These are phyloP conservation scores for Aspergillus clavatus DNA, from an alignment of 2,329 filamentous ascomycete genomes.

Conservation along the genomic window DNA sequence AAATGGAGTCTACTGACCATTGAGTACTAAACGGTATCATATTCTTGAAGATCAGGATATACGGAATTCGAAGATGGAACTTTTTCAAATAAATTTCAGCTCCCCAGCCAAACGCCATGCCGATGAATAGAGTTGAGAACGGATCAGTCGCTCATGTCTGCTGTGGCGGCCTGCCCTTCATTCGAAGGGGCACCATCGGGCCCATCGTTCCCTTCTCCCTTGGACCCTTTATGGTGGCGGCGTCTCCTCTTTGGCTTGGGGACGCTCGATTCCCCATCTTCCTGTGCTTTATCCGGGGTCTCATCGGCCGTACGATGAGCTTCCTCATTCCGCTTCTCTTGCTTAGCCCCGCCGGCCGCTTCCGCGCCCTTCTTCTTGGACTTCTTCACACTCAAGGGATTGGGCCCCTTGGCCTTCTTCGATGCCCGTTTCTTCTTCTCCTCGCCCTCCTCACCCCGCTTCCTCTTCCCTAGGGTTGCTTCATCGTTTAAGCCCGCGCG, in stretches of 20 bases:
- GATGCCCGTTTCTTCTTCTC: slow-evolving; percentile 29
- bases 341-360: slow-evolving; percentile 14
- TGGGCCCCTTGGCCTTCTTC: slow-evolving; percentile 42
- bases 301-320: slow-evolving; percentile 14
- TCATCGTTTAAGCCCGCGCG: slow-evolving; percentile 37
- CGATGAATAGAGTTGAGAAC: slow-evolving; percentile 7
- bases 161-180: slow-evolving; percentile 9
- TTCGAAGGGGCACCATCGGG: slow-evolving; percentile 10
- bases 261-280: slow-evolving; percentile 20
- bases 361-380: slow-evolving; percentile 35
- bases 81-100: slow-evolving; percentile 16
- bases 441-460: slow-evolving; percentile 23
- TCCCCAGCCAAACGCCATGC: slow-evolving; percentile 31
- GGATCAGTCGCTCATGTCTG: slow-evolving; percentile 13
- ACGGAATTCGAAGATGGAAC: slow-evolving; percentile 9
- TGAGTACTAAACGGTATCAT: background rate
- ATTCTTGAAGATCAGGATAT: background rate
- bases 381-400: slow-evolving; percentile 47
- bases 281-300: slow-evolving; percentile 8
- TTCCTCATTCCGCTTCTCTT: slow-evolving; percentile 13
- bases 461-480: slow-evolving; percentile 30
- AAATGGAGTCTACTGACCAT: background rate
- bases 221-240: slow-evolving; percentile 29
- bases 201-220: slow-evolving; percentile 15
- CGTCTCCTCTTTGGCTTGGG: slow-evolving; percentile 34